These are phyloP conservation scores for Fusarium sulawesiense DNA, from an alignment of 2,329 filamentous ascomycete genomes.

Conservation along the genomic window DNA sequence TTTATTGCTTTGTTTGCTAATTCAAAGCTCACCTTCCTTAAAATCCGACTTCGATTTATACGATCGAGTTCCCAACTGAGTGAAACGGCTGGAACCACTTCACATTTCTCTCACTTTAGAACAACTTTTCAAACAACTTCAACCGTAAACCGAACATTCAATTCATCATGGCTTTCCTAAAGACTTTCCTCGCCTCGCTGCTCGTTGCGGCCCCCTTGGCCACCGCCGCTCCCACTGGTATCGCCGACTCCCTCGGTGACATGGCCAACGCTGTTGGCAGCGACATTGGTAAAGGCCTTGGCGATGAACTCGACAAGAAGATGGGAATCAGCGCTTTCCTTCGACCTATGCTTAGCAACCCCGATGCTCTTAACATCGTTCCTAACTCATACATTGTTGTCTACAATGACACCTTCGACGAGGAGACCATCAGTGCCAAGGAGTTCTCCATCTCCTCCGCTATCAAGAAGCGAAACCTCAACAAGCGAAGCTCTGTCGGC, in stretches of 20 bases:
- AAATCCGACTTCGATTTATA: slow-evolving; percentile 33
- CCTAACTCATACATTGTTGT: slow-evolving; percentile 72
- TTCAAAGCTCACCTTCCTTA: slow-evolving; percentile 26
- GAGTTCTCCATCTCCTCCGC: slow-evolving; percentile 60
- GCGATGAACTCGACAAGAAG: slow-evolving; percentile 29
- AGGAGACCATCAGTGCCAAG: slow-evolving; percentile 62
- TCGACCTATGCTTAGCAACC: slow-evolving; percentile 60
- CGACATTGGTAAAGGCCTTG: slow-evolving; percentile 19
- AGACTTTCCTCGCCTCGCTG: slow-evolving; percentile 42
- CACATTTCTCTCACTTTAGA: slow-evolving; percentile 39
- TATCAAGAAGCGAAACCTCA: slow-evolving; percentile 68
- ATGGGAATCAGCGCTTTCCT: slow-evolving; percentile 48
- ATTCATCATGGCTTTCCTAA: slow-evolving; percentile 46
- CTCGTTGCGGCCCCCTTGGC: slow-evolving; percentile 45
- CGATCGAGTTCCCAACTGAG: slow-evolving; percentile 35
- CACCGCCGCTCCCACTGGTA: slow-evolving; percentile 42
- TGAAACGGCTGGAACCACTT: slow-evolving; percentile 49
- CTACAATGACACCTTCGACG: slow-evolving; percentile 66
- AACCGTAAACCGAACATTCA: slow-evolving; percentile 27
- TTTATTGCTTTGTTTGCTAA: slow-evolving; percentile 30
- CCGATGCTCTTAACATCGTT: slow-evolving; percentile 60
- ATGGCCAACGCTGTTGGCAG: slow-evolving; percentile 29
- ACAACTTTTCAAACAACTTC: slow-evolving; percentile 22
- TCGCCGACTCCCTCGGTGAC: slow-evolving; percentile 29
- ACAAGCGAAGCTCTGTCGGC: slow-evolving; percentile 62